Evolutionary conservation across 73 alveolate genomes (phyloP).

Genomic region (Diophrys sp.): DNA sequence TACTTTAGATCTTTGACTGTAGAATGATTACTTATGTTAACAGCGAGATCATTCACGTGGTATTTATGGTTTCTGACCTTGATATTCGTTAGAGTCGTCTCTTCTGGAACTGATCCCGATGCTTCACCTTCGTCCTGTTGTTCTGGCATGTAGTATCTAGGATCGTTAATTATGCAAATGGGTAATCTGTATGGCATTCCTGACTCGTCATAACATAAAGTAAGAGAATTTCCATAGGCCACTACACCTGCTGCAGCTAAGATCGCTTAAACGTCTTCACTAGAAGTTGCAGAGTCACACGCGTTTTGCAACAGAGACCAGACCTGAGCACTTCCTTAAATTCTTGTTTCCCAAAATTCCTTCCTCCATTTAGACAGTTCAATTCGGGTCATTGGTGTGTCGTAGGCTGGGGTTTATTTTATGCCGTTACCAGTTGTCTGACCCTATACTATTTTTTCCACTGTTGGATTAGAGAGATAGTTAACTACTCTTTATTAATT

Average conservation of each 20-base stretch:
- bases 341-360: constrained; percentile 69
- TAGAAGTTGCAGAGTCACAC: constrained; percentile 12
- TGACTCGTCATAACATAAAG: constrained; percentile 35
- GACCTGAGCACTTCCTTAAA: constrained; percentile 39
- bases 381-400: constrained; percentile 38
- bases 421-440: constrained; percentile 46
- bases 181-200: constrained; percentile 57
- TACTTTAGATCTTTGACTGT: constrained; percentile 2
- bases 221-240: constrained; percentile 33
- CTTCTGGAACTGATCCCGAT: constrained; percentile 16
- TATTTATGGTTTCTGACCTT: neutral
- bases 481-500: neutral
- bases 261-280: constrained; percentile 55
- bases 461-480: constrained; percentile 11
- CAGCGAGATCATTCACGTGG: neutral
- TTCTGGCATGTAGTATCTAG: constrained; percentile 26
- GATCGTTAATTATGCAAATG: constrained; percentile 52
- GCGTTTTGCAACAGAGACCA: constrained; percentile 46
- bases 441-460: constrained; percentile 35
- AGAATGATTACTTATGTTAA: neutral
- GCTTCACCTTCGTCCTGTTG: neutral
- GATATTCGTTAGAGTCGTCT: neutral
- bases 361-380: constrained; percentile 55
- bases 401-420: constrained; percentile 50
- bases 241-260: constrained; percentile 39